Evolutionary conservation across 2,329 filamentous ascomycete genomes (phyloP).

Genomic region (Curvularia verruculosa): DNA sequence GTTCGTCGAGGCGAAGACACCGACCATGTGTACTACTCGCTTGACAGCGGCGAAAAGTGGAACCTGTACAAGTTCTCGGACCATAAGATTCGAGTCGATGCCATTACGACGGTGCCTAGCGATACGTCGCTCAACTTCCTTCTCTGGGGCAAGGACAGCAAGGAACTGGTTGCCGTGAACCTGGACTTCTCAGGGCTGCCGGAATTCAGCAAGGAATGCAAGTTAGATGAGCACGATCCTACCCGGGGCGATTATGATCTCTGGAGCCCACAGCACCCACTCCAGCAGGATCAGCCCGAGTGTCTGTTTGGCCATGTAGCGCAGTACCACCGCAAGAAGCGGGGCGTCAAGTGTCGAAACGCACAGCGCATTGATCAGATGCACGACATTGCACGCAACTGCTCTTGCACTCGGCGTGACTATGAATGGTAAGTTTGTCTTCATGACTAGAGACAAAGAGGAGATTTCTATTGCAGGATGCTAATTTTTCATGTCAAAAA

Average conservation of each 20-base stretch:
- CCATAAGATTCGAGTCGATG: slow-evolving; percentile 70
- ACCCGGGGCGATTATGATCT: slow-evolving; percentile 77
- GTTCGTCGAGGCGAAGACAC: slow-evolving; percentile 74
- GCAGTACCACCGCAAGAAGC: slow-evolving; percentile 88
- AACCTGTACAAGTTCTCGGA: slow-evolving; percentile 74
- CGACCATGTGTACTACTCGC: slow-evolving; percentile 73
- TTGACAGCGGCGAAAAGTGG: slow-evolving; percentile 84
- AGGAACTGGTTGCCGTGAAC: slow-evolving; percentile 73
- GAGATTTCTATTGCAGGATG: background rate
- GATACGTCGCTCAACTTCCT: slow-evolving; percentile 91
- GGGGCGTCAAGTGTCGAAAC: slow-evolving; percentile 81
- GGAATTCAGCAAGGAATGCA: slow-evolving; percentile 70
- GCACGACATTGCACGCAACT: slow-evolving; percentile 74
- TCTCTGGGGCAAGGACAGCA: slow-evolving; percentile 73
- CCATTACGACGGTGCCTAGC: slow-evolving; percentile 86
- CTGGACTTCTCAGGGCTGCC: slow-evolving; percentile 83
- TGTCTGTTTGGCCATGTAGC: slow-evolving; percentile 93
- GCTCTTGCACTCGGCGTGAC: slow-evolving; percentile 81
- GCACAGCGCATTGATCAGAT: slow-evolving; percentile 68
- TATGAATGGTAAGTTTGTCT: slow-evolving; percentile 79
- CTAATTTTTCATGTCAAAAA: background rate
- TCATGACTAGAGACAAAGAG: background rate
- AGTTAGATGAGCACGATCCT: slow-evolving; percentile 66
- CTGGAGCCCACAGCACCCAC: slow-evolving; percentile 86
- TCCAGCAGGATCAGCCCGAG: slow-evolving; percentile 73